phyloP scores from a whole-genome alignment of 805 yeast species.

The Spathaspora passalidarum region DNA sequence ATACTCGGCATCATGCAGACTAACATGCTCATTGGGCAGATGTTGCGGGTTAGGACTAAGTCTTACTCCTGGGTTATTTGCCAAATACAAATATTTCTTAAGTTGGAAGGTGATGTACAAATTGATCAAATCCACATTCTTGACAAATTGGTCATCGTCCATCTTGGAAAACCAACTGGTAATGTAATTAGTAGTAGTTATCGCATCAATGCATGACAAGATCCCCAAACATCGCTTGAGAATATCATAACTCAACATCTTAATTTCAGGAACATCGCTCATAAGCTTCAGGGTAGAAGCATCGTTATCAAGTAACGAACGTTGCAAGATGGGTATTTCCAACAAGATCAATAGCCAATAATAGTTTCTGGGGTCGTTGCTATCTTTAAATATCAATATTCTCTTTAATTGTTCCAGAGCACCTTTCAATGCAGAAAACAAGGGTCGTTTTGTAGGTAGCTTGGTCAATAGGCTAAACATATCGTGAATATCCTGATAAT shows the following conservation, averaged over 20 bases:
- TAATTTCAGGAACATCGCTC: constrained; percentile 50
- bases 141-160: constrained; percentile 40
- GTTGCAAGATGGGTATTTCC: constrained; percentile 63
- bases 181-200: constrained; percentile 37
- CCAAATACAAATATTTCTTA: constrained; percentile 46
- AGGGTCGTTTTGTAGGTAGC: constrained; percentile 62
- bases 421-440: constrained; percentile 51
- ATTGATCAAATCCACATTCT: constrained; percentile 66
- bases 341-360: constrained; percentile 63
- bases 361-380: constrained; percentile 42
- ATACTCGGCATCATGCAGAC: constrained; percentile 17
- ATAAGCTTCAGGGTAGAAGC: constrained; percentile 14
- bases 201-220: constrained; percentile 48
- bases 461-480: constrained; percentile 45
- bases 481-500: constrained; percentile 44
- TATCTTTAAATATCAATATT: constrained; percentile 33
- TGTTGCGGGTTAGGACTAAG: not conserved
- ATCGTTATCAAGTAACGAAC: constrained; percentile 39
- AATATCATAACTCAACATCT: constrained; percentile 61
- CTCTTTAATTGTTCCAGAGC: constrained; percentile 52
- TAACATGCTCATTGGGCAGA: too few species aligned
- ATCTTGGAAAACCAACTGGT: constrained; percentile 55
- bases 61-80: constrained; percentile 21
- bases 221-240: constrained; percentile 68
- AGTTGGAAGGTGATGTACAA: constrained; percentile 77